Percentiles rank a stretch among this genome's conserved stretches.
These are phyloP conservation scores for Aspergillus transmontanensis DNA, from an alignment of 2,329 filamentous ascomycete genomes.

Conservation along the genomic window DNA sequence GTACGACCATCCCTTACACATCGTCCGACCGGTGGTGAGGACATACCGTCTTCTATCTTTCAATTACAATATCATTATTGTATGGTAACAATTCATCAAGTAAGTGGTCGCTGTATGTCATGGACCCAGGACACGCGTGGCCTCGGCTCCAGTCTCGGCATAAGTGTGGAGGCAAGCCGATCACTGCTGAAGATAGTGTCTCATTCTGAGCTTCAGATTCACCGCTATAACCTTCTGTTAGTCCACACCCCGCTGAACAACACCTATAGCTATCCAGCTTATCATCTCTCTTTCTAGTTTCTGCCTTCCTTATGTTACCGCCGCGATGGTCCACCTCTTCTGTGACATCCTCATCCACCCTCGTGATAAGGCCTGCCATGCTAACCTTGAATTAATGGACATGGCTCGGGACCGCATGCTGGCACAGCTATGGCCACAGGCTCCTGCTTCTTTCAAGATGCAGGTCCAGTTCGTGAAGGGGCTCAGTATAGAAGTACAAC, in stretches of 20 bases:
- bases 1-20: background rate
- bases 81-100: constrained; percentile 17
- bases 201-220: background rate
- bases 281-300: constrained; percentile 1
- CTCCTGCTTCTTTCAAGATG: background rate
- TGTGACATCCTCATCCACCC: constrained; percentile 15
- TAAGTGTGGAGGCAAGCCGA: constrained; percentile 15
- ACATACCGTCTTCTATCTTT: constrained; percentile 3
- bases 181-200: constrained; percentile 10
- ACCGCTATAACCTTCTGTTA: constrained; percentile 2
- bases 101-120: constrained; percentile 12
- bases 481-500: constrained; percentile 11
- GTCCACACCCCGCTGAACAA: background rate
- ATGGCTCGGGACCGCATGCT: background rate
- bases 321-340: constrained; percentile 12
- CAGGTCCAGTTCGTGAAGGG: constrained; percentile 11
- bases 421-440: constrained; percentile 4
- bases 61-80: constrained; percentile 18
- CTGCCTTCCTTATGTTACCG: constrained; percentile 11
- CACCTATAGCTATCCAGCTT: too few relatives aligned
- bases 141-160: constrained; percentile 11
- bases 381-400: constrained; percentile 8
- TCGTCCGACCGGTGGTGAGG: background rate
- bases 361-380: background rate
- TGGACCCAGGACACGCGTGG: constrained; percentile 13